A percentile compares a stretch with the other conserved stretches of the same genome.
Conservation (phyloP, 108 stramenopile genomes). For the Pseudonitzschia multiseries region DNA sequence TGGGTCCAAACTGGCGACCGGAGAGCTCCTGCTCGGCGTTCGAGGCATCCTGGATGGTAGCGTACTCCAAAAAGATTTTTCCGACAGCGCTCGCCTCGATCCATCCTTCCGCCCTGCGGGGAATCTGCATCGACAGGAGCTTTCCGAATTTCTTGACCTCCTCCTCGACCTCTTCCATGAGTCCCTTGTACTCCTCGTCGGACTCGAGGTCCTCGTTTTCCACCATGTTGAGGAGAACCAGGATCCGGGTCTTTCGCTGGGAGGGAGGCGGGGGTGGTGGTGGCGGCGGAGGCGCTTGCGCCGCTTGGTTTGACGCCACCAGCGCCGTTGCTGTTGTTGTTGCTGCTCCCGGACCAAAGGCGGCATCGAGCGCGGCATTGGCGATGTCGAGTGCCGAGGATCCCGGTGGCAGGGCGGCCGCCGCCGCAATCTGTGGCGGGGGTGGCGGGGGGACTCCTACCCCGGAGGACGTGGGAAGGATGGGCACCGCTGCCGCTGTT, state of each 20-base stretch:
- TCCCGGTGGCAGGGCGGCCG: constrained; percentile 21
- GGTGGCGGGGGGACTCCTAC: not conserved
- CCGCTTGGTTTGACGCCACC: too few species aligned
- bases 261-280: not conserved
- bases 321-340: not conserved
- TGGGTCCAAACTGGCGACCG: constrained; percentile 89
- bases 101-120: constrained; percentile 53
- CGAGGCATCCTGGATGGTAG: constrained; percentile 61
- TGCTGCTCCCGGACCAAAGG: constrained; percentile 44
- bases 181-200: constrained; percentile 80
- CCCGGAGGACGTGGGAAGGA: not conserved
- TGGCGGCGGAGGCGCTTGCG: constrained; percentile 20
- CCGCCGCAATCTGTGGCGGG: constrained; percentile 15
- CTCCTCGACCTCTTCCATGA: constrained; percentile 40
- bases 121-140: constrained; percentile 82
- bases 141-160: constrained; percentile 56
- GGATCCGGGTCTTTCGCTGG: constrained; percentile 56
- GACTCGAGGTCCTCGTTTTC: constrained; percentile 88
- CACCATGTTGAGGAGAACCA: constrained; percentile 97
- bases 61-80: constrained; percentile 92
- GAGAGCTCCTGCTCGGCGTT: constrained; percentile 77
- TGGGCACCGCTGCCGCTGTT: too few species aligned
- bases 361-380: constrained; percentile 59
- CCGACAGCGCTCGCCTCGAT: constrained; percentile 60
- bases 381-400: constrained; percentile 60